Evolutionary conservation across 331 rosid genomes (phyloP).

Genomic region (Dryas integrifolia): DNA sequence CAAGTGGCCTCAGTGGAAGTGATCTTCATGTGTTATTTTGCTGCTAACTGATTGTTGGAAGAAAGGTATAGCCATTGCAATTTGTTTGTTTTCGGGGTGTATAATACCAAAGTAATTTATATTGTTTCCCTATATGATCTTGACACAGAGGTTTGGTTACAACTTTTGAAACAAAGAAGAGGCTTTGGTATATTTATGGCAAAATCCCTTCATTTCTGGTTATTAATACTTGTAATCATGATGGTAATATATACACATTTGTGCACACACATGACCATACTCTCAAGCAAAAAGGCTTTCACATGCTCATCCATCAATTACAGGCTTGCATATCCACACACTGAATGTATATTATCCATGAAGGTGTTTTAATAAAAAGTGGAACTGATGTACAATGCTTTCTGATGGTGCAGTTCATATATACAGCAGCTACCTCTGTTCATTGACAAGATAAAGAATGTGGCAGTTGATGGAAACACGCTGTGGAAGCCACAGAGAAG

Average conservation of each 20-base stretch:
- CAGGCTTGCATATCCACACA: too few species aligned
- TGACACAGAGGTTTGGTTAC: neutral
- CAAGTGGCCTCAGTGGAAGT: conserved; percentile 82
- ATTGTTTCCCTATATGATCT: neutral
- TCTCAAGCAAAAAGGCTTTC: neutral
- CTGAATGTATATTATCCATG: neutral
- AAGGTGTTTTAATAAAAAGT: neutral
- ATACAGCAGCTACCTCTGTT: neutral
- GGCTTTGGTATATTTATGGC: neutral
- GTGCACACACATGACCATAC: neutral
- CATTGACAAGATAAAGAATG: neutral
- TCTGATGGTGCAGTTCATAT: neutral
- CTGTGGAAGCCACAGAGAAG: neutral
- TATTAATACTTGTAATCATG: neutral
- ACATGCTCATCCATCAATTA: neutral
- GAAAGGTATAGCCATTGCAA: conserved; percentile 20
- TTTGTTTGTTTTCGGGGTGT: neutral
- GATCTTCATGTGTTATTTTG: conserved; percentile 22
- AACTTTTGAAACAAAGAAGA: neutral
- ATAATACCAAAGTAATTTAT: neutral
- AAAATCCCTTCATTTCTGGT: too few species aligned
- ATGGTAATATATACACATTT: neutral
- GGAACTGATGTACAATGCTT: conserved; percentile 5
- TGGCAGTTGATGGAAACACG: neutral
- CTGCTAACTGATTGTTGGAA: conserved; percentile 22